Evolutionary conservation across 2,329 filamentous ascomycete species (phyloP), one percentile per base, ranked within the genome.

Genomic region (Ramularia endophylla): DNA sequence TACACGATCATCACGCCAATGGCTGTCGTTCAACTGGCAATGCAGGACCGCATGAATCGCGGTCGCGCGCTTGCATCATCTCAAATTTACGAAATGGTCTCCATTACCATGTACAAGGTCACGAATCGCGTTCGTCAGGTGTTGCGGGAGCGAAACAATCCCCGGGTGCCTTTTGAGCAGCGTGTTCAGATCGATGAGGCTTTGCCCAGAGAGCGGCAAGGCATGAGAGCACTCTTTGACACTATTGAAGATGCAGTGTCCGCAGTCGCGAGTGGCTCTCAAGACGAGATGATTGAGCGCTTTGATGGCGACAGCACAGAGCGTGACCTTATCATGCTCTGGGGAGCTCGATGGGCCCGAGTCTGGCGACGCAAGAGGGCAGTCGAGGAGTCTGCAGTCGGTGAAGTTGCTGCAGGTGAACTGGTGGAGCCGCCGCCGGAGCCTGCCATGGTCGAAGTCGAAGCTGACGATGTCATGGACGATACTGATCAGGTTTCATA

Each of bases 1-100:
- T 98, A 95, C 69, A 89, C 86, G 11, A 95, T 98, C 55, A 74
- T 98, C 27, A 88, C 84, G 7, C 92, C 92, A 0, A 72, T 81
- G 43, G 83, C 82, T 12, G 88, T 98, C 19, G 77, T 95, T 35
- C 82, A 94, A 58, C 98, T 92, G 92, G 87, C 87, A 1, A 73
- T 98, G 9, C 73, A 80, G 22, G 80, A 87, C 47, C 72, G 72
- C 47, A 66, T 81, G 40, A 68, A 77, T 15, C 53, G 58, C 27
- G 62, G 62, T 29, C 55, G 58, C 11, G 77, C 79, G 2, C 77
- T 98, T 9, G 78, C 83, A 8, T 77, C 84, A 53, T 72, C 81
- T 5, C 82, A 90, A 67, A 74, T 94, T 8, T 95, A 87, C 61
- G 92, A 98, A 69, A 83, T 97, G 68, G 81, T 97, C 12, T 81